A percentile compares a stretch with the other conserved stretches of the same genome.
phyloP scores from a whole-genome alignment of 495 filamentous ascomycete genomes.

The Barbatosphaeria neglecta region DNA sequence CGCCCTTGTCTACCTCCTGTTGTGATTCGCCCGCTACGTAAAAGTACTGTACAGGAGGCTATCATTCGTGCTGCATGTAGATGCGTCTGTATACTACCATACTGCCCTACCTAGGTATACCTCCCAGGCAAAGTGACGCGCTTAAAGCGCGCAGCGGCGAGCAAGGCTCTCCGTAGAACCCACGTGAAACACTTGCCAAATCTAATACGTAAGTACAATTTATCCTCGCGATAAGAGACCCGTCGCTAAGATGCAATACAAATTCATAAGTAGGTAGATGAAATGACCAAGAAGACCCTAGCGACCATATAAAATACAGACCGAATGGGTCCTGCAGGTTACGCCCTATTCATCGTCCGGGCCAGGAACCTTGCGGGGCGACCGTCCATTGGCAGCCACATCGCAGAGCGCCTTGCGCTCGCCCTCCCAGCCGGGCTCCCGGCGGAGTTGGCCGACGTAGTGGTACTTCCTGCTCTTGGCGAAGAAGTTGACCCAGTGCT shows the following conservation, averaged over 20 bases:
- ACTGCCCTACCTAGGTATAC: too few relatives aligned
- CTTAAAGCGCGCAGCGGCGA: too few relatives aligned
- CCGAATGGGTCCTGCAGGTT: background rate
- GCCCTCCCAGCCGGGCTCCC: constrained; percentile 34
- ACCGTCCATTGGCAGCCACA: constrained; percentile 27
- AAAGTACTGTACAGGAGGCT: background rate
- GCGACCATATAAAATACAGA: background rate
- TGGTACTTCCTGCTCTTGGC: constrained; percentile 62
- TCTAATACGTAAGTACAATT: too few relatives aligned
- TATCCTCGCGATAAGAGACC: too few relatives aligned
- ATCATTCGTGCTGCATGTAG: background rate
- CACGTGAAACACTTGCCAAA: too few relatives aligned
- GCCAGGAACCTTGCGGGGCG: constrained; percentile 25
- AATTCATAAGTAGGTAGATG: too few relatives aligned
- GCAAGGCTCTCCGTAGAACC: too few relatives aligned
- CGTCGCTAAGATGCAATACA: background rate
- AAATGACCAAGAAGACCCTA: background rate
- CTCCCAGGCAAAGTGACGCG: too few relatives aligned
- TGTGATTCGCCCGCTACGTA: too few relatives aligned
- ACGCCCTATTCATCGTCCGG: constrained; percentile 7
- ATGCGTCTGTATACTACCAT: too few relatives aligned
- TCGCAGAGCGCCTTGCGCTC: constrained; percentile 28
- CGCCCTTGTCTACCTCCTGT: too few relatives aligned
- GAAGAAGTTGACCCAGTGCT: constrained; percentile 69
- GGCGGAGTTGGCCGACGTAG: constrained; percentile 54